A percentile compares a stretch with the other conserved stretches of the same genome.
phyloP scores from a whole-genome alignment of 2,329 filamentous ascomycete genomes.

The Sclerotinia borealis region DNA sequence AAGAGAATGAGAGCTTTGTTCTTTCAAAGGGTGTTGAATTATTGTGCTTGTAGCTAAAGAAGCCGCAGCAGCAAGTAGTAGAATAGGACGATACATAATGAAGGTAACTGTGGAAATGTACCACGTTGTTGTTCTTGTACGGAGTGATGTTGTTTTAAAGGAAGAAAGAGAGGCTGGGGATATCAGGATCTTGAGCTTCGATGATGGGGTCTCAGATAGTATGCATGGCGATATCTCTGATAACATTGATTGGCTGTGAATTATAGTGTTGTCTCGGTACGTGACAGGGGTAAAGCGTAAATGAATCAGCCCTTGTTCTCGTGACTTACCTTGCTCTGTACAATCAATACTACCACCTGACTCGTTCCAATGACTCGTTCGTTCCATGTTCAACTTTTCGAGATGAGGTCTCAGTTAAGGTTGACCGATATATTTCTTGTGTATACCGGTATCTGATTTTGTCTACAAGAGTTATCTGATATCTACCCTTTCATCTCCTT shows the following conservation, averaged over 20 bases:
- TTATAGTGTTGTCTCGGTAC: too few species aligned
- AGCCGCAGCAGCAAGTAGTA: slow-evolving; percentile 6
- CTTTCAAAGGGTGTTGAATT: slow-evolving; percentile 21
- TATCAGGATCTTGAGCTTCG: neutral
- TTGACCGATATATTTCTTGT: too few species aligned
- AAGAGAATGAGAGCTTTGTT: slow-evolving; percentile 19
- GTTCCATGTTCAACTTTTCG: neutral
- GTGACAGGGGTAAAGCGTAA: neutral
- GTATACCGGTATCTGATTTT: too few species aligned
- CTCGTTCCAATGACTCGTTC: neutral
- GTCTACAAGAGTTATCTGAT: too few species aligned
- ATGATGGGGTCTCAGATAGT: neutral
- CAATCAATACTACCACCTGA: too few species aligned
- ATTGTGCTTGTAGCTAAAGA: slow-evolving; percentile 16
- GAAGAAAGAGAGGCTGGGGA: neutral
- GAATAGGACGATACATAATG: slow-evolving; percentile 8
- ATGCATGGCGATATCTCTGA: slow-evolving; percentile 3
- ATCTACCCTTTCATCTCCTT: too few species aligned
- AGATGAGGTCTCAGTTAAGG: neutral
- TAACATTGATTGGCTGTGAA: neutral
- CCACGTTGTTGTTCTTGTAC: neutral
- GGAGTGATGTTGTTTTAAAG: neutral
- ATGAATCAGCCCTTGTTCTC: neutral
- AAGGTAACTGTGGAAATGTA: neutral
- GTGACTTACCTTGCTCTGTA: too few species aligned